phyloP scores from a whole-genome alignment of 305 asterid species.

The Rubia tinctorum region DNA sequence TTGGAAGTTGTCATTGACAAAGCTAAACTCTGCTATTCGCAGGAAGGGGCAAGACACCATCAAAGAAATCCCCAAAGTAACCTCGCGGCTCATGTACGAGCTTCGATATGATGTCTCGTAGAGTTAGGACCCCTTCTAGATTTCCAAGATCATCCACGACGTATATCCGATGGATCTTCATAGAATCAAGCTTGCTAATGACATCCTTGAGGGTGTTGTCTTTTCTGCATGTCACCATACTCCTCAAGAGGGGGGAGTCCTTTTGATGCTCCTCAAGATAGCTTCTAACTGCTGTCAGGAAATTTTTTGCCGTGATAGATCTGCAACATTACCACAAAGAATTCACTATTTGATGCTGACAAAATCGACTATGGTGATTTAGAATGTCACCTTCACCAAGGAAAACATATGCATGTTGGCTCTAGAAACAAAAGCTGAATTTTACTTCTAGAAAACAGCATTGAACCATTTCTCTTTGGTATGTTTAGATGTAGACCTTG shows the following conservation, averaged over 20 bases:
- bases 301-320: slow-evolving; percentile 87
- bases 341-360: neutral
- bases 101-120: slow-evolving; percentile 86
- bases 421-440: too few relatives aligned
- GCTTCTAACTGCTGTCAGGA: slow-evolving; percentile 62
- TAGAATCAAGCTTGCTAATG: slow-evolving; percentile 59
- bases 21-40: slow-evolving; percentile 72
- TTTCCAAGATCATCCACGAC: slow-evolving; percentile 64
- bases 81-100: slow-evolving; percentile 97
- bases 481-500: too few relatives aligned
- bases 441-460: too few relatives aligned
- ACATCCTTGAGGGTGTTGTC: slow-evolving; percentile 64
- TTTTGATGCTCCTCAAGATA: slow-evolving; percentile 43
- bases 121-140: slow-evolving; percentile 75
- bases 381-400: too few relatives aligned
- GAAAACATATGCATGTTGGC: too few relatives aligned
- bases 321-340: slow-evolving; percentile 30
- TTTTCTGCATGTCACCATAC: slow-evolving; percentile 71
- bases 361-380: too few relatives aligned
- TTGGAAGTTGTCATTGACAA: neutral
- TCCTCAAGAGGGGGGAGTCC: slow-evolving; percentile 38
- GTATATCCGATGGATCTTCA: slow-evolving; percentile 78
- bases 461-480: too few relatives aligned
- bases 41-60: slow-evolving; percentile 88
- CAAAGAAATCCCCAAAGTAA: slow-evolving; percentile 94